Base-by-base conservation (phyloP, 768 basidiomycete genomes). In the Pleurotus giganteus region DNA sequence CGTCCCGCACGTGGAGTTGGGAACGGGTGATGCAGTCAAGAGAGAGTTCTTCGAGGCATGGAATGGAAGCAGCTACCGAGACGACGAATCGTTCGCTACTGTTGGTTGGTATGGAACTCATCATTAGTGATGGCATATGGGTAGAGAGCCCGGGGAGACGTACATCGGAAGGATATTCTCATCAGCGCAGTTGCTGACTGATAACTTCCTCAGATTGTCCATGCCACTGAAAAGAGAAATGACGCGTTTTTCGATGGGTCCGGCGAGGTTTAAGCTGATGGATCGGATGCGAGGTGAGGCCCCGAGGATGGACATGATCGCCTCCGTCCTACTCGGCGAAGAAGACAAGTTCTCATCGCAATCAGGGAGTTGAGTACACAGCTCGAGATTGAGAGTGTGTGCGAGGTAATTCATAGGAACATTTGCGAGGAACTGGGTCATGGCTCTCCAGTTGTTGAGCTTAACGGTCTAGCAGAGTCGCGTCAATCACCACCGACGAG, bases 11-110 rank as follows among this genome's bases (percentile, higher is more conserved):
- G 63, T 89, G 85, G n/a, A 86, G 51, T 27, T 73, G 73, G 1
- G 86, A 89, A 52, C 88, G 84, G 13, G 83, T 79, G 61, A 90
- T 79, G 61, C 80, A 81, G 49, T 84, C 80, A 9, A 90, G 72
- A 4, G 78, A 72, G 47, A 90, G 75, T 45, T 80, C 74, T 43
- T 77, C 65, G 43, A 90, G 77, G 61, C 73, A 68, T 12, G 80
- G 80, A 3, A 83, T 67, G 1, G 81, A 80, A 1, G 82, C 80
- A 0, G 86, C 86, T 57, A 90, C 83, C 4, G 82, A 78, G 13
- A 89, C 87, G 53, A 81, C 84, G 0, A 88, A 74, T 23, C 88
- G 76, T 64, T 90, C 88, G 68, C 83, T 85, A 71, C 84, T 86
- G 58, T 15, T 57, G 28, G 27, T 37, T 44, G 21, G 36, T 6